A percentile compares a stretch with the other conserved stretches of the same genome.
phyloP scores from a whole-genome alignment of 75 land plant species.

The Selaginella tamariscina region DNA sequence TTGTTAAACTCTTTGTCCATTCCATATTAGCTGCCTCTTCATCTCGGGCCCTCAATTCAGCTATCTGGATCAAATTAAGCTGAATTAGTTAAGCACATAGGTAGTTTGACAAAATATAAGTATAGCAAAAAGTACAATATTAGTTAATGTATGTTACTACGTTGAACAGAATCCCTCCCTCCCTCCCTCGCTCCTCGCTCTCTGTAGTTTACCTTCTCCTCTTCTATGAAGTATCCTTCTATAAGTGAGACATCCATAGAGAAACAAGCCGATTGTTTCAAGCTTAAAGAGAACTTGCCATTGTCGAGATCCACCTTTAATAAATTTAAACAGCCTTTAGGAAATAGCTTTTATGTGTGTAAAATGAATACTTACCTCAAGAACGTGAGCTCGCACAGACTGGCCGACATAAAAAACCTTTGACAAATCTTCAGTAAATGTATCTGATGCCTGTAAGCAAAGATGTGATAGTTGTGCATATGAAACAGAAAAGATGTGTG shows the following conservation, averaged over 20 bases:
- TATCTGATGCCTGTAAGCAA: constrained; percentile 47
- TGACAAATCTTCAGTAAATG: constrained; percentile 29
- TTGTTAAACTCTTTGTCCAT: constrained; percentile 43
- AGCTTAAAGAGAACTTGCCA: constrained; percentile 46
- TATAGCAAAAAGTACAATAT: too few relatives aligned
- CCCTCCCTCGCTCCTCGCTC: too few relatives aligned
- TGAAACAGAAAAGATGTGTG: not conserved
- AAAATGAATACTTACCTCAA: constrained; percentile 40
- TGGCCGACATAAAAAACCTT: constrained; percentile 66
- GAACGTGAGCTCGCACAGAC: constrained; percentile 76
- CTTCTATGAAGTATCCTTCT: constrained; percentile 65
- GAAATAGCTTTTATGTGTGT: too few relatives aligned
- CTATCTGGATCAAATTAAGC: constrained; percentile 44
- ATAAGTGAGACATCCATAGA: constrained; percentile 74
- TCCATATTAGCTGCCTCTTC: constrained; percentile 24
- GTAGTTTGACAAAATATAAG: not conserved
- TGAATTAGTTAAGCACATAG: too few relatives aligned
- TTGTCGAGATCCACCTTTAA: constrained; percentile 55
- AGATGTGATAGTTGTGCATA: not conserved
- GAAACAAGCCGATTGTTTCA: constrained; percentile 83
- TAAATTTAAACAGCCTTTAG: constrained; percentile 2
- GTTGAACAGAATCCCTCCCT: too few relatives aligned
- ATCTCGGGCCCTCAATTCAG: constrained; percentile 39
- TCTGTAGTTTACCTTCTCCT: constrained; percentile 81
- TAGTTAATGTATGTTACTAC: too few relatives aligned